Base-by-base conservation (phyloP, 371 early-diverging fungal genomes). In the Mortierella sp. region DNA sequence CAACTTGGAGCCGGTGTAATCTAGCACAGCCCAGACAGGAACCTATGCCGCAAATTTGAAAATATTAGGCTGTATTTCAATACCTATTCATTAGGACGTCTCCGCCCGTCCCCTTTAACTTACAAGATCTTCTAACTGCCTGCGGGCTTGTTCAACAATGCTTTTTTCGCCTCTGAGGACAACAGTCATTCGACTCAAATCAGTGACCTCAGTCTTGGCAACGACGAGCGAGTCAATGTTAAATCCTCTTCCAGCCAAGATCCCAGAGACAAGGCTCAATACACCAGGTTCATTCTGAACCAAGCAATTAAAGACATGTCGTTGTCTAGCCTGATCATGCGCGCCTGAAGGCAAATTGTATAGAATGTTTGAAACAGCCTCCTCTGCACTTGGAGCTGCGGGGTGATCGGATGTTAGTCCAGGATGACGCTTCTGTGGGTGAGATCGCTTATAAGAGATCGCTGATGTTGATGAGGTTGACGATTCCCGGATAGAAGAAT, bases 241-340 rank as follows among this genome's bases (percentile, higher is more conserved):
- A 86, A 97, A 97, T 1, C 97, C 96, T 61, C 99, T 90, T 41
- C 93, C 98, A 19, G 99, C 98, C 77, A 98, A 86, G 68, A 96
- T 93, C 21, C 99, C 95, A 8, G 95, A 94, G 19, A 97, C 92
- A 72, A 97, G 91, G 61, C 96, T 93, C 58, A 98, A 87, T 10
- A 98, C 97, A 64, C 99, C 99, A 22, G 97, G 97, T 84, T 97
- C 97, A 84, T 98, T 96, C 69, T 95, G 94, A 63, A 97, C 97
- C 50, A 98, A 89, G 77, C 96, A 95, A 87, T 96, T 97, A 66
- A 98, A 89, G 65, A 97, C 89, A 83, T 97, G 97, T 22, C 96
- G 92, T 58, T 88, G 85, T 61, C 86, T 86, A 9, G 59, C 38
- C 11, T 76, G 76, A 32, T 85, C 70, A 24, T 84, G 87, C 22